Evolutionary conservation across 2,329 filamentous ascomycete species (phyloP).

Genomic region (Venturia nashicola): DNA sequence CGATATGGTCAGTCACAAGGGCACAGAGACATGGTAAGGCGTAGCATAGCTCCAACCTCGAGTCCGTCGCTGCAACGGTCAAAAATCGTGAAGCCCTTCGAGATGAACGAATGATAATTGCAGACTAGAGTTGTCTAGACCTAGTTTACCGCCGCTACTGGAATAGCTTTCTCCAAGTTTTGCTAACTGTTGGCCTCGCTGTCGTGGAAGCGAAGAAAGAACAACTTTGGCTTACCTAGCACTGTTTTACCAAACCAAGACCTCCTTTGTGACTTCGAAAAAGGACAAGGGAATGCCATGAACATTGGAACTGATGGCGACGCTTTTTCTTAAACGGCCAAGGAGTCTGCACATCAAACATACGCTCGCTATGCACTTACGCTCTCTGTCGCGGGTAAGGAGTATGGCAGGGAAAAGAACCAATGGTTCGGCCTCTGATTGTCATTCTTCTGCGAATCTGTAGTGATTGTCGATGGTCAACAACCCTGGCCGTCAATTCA

Average conservation of each 20-base stretch:
- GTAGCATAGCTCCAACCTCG: background rate
- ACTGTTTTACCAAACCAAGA: background rate
- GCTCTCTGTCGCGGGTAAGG: background rate
- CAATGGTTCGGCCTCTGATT: background rate
- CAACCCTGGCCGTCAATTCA: background rate
- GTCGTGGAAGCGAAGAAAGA: background rate
- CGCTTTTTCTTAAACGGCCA: background rate
- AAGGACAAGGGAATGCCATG: background rate
- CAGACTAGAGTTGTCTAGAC: background rate
- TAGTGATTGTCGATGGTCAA: background rate
- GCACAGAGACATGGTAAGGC: background rate
- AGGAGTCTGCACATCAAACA: background rate
- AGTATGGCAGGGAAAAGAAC: background rate
- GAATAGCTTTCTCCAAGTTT: background rate
- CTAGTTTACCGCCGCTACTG: background rate
- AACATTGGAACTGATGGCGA: background rate
- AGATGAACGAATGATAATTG: background rate
- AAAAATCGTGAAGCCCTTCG: background rate
- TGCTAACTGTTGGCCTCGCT: background rate
- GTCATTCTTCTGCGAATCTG: background rate
- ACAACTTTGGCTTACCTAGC: background rate
- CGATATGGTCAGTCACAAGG: background rate
- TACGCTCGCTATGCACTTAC: background rate
- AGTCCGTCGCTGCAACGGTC: background rate
- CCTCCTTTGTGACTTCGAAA: background rate